Base-by-base conservation (phyloP, 257 asterid genomes). In the Primulina huaijiensis region DNA sequence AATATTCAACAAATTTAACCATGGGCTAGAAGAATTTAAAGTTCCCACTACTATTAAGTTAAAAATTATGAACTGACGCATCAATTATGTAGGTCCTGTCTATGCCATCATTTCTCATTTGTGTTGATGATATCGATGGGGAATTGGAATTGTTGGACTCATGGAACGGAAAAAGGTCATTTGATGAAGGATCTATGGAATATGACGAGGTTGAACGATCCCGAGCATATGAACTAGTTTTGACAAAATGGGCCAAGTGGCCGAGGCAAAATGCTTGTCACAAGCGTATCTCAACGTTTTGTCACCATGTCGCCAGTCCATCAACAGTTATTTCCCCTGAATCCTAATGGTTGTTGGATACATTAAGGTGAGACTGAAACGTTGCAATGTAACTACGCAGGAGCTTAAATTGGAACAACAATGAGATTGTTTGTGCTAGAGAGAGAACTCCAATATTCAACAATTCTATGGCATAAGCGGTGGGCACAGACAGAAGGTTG, bases 291-390 rank as follows among this genome's bases (percentile, higher is more conserved):
- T 23, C 74, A 73, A 34, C 82, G 52, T 88, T 85, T 74, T 88
- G 63, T 77, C 55, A 71, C 82, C 80, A 74, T 79, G 84, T 81
- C 95, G 19, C 87, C 95, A 0, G 76, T 81, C 50, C 92, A 85
- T 56, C 69, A 62, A 7, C 66, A 59, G 89, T 81, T 76, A 29
- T 50, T 63, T 62, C 73, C 27, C 8, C 43, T 19, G 23, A 14
- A 55, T 20, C 66, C 33, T 60, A 19, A 5, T 31, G 12, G 16
- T 37, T 60, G 12, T 34, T 31, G 11, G 5, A 8, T 12, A 8
- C 60, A 14, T 20, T 25, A 8, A 25, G 20, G 20, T 46, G 56
- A 46, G 20, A 46, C 56, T 46, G 20, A 46, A 43, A 43, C 12
- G n/a, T 3, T 46, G 34, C 31, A 33, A 67, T 11, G 20, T 21